These are phyloP conservation scores for Bipolaris bicolor DNA, from an alignment of 2,329 filamentous ascomycete species.

Conservation along the genomic window DNA sequence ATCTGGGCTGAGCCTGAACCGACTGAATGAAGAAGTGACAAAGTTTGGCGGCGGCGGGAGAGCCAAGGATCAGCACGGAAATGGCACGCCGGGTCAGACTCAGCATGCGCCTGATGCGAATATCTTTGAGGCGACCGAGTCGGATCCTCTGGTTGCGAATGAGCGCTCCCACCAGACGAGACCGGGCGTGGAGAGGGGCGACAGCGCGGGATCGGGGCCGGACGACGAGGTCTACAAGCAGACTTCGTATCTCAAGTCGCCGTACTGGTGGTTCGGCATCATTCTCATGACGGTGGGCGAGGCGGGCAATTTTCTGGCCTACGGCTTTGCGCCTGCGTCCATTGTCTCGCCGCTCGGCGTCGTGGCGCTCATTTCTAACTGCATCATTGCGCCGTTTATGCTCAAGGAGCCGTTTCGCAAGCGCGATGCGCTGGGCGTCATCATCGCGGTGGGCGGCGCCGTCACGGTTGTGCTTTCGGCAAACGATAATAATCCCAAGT, in stretches of 20 bases:
- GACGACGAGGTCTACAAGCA: conserved; percentile 53
- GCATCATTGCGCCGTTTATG: conserved; percentile 91
- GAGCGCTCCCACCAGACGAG: conserved; percentile 1
- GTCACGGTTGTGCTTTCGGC: conserved; percentile 93
- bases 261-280: conserved; percentile 96
- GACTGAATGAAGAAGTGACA: conserved; percentile 41
- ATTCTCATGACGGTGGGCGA: conserved; percentile 92
- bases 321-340: conserved; percentile 95
- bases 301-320: conserved; percentile 94
- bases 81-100: conserved; percentile 6
- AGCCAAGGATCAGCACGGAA: conserved; percentile 12
- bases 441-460: conserved; percentile 84
- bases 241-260: conserved; percentile 83
- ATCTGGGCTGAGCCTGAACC: conserved; percentile 53
- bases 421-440: conserved; percentile 84
- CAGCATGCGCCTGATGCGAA: conserved; percentile 9
- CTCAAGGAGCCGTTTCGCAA: conserved; percentile 87
- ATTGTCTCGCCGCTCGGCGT: conserved; percentile 96
- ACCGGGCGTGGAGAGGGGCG: conserved; percentile 37
- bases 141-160: conserved; percentile 41
- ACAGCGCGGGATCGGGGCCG: conserved; percentile 17
- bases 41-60: conserved; percentile 11
- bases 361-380: conserved; percentile 96
- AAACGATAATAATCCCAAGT: conserved; percentile 84
- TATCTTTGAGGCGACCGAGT: conserved; percentile 34